phyloP scores from a whole-genome alignment of 2,329 filamentous ascomycete species.

The Daldinia eschscholtzii region DNA sequence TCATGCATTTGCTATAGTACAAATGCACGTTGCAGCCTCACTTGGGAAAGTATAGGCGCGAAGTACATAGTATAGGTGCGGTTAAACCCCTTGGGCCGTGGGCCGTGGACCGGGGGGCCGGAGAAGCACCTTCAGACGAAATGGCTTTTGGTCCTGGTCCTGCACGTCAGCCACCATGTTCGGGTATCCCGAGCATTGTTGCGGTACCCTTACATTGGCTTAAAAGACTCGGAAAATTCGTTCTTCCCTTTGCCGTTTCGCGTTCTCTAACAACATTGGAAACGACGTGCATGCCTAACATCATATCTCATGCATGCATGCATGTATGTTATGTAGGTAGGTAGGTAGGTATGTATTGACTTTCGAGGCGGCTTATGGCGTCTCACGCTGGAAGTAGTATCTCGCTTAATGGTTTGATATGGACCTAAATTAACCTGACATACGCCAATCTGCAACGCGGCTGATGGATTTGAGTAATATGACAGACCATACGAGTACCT shows the following conservation, averaged over 20 bases:
- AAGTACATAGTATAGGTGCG: constrained; percentile 1
- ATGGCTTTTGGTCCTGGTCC: neutral
- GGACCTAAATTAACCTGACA: neutral
- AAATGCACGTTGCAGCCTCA: constrained; percentile 25
- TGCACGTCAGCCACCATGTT: constrained; percentile 50
- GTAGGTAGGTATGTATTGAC: constrained; percentile 3
- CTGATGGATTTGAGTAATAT: constrained; percentile 7
- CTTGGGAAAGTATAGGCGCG: constrained; percentile 28
- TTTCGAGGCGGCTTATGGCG: constrained; percentile 23
- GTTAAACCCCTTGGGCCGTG: constrained; percentile 4
- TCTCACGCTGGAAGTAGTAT: neutral
- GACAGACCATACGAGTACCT: constrained; percentile 1
- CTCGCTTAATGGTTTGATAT: neutral
- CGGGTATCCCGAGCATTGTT: constrained; percentile 44
- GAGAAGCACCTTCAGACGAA: constrained; percentile 34
- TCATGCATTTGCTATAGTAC: constrained; percentile 5
- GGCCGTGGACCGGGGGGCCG: constrained; percentile 16
- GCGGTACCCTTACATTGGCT: constrained; percentile 1
- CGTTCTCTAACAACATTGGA: neutral
- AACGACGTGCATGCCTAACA: neutral
- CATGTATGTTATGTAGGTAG: neutral
- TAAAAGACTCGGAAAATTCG: constrained; percentile 43
- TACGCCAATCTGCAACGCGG: neutral
- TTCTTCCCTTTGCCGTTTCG: constrained; percentile 26
- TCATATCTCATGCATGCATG: neutral